Base-by-base conservation (phyloP, 208 protist genomes). In the Acanthamoeba lenticulata region DNA sequence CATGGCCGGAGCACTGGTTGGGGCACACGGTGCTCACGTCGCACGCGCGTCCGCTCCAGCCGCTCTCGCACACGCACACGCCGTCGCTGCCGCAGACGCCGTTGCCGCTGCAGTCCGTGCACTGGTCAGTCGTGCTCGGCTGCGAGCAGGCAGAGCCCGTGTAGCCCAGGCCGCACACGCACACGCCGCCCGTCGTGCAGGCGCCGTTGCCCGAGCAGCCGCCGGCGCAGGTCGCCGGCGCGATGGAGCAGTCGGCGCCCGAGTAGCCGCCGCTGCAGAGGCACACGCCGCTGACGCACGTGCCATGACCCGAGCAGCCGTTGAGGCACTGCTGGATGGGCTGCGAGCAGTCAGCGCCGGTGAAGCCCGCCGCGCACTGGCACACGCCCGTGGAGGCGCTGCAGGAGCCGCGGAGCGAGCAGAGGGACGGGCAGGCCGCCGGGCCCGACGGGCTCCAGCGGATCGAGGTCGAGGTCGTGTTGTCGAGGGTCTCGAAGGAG, bases 1-100 rank as follows among this genome's bases (percentile, higher is more conserved):
- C 79, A n/a, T 62, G 45, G 36, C 79, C 79, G n/a, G 79, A 89
- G 79, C 79, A 89, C 45, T 89, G 29, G 36, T 89, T 89, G 49
- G 79, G 79, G 79, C 79, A 89, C 44, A 40, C 45, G 34, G 49
- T 89, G 44, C 45, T 60, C 27, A 89, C 36, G n/a, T 49, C 27
- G 79, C 79, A 89, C 34, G 44, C 21, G 32, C 19, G 24, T 11
- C 79, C 79, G 32, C n/a, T 32, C 79, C 79, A 89, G 36, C 79
- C 79, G 49, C 7, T 32, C 79, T 89, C 40, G 79, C 79, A 89
- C 45, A 89, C 32, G 38, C 79, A 89, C 44, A 89, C 49, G 49
- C 79, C 79, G n/a, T 89, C 45, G 49, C 42, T 38, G 15, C 45
- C 42, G 79, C 79, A 89, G 13, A 21, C 49, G 79, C 79, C 79